phyloP scores from a whole-genome alignment of 306 rosid genomes.

The Corylus avellana region DNA sequence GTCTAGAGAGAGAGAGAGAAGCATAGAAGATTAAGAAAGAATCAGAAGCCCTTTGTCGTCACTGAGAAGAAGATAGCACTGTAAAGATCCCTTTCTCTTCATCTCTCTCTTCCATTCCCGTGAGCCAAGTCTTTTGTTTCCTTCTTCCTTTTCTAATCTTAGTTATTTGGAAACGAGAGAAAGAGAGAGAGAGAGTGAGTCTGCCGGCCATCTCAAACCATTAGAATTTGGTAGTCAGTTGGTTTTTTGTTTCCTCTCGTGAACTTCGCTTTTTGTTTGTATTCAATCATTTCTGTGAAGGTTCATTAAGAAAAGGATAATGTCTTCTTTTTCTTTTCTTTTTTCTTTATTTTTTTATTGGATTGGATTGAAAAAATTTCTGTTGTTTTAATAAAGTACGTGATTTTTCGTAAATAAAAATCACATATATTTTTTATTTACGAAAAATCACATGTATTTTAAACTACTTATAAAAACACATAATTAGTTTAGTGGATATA shows the following conservation, averaged over 20 bases:
- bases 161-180: neutral
- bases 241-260: conserved; percentile 34
- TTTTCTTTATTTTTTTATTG: too few relatives aligned
- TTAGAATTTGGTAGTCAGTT: conserved; percentile 37
- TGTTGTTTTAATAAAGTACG: too few relatives aligned
- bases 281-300: conserved; percentile 19
- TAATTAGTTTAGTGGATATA: too few relatives aligned
- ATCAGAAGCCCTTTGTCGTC: conserved; percentile 48
- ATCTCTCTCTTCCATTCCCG: conserved; percentile 43
- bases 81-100: conserved; percentile 18
- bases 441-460: too few relatives aligned
- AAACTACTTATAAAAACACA: too few relatives aligned
- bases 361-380: too few relatives aligned
- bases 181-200: conserved; percentile 18
- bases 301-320: neutral
- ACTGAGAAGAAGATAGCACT: conserved; percentile 6
- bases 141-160: neutral
- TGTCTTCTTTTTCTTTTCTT: rapidly evolving
- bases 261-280: conserved; percentile 25
- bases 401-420: too few relatives aligned
- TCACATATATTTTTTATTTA: too few relatives aligned
- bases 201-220: conserved; percentile 32
- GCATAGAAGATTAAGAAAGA: conserved; percentile 20
- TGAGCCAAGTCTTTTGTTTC: conserved; percentile 39
- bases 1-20: neutral